Base-by-base conservation (phyloP, 179 eudicot species). In the Amaranthus tricolor region DNA sequence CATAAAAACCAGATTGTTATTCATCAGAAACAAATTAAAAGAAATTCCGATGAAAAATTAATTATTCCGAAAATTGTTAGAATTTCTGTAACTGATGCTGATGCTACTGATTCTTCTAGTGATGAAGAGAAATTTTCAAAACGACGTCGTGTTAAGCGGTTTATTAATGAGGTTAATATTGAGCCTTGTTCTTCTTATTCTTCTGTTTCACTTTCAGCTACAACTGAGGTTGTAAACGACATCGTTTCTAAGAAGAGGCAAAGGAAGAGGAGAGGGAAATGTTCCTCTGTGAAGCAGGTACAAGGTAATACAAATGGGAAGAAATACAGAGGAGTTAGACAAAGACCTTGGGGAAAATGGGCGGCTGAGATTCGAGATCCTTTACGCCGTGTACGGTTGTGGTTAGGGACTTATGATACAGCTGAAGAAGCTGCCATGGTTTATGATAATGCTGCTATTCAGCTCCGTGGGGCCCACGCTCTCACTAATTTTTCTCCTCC, bases 361-460 rank as follows among this genome's bases (percentile, higher is more conserved):
- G 98, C 98, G 82, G 98, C 97, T 21, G 97, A 94, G 92, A 94
- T 94, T 49, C 76, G 97, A 75, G 97, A 92, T 70, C 98, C 97
- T 5, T 44, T 78, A 19, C 60, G 88, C 74, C 91, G 94, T 79
- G 91, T 85, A 60, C 85, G 97, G 76, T 77, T 92, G 10, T 92
- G 98, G 97, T 79, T 88, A 13, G 98, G 97, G 6, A 94, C 98
- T 0, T 94, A 85, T 53, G 88, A 94, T 6, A 94, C 98, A 0
- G 98, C 98, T 6, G 98, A 92, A 50, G 96, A 94, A 12, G 98
- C 98, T 8, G 97, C 98, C 3, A 84, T 90, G 89, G 97, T 89
- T 0, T 94, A 94, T 51, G 98, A 94, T 73, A 80, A 89, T 85
- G 98, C 97, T 8, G 98, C 98, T 53, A 84, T 92, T 61, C 88